Evolutionary conservation across 2,329 filamentous ascomycete species (phyloP).

Genomic region (Epichloe bromicola): DNA sequence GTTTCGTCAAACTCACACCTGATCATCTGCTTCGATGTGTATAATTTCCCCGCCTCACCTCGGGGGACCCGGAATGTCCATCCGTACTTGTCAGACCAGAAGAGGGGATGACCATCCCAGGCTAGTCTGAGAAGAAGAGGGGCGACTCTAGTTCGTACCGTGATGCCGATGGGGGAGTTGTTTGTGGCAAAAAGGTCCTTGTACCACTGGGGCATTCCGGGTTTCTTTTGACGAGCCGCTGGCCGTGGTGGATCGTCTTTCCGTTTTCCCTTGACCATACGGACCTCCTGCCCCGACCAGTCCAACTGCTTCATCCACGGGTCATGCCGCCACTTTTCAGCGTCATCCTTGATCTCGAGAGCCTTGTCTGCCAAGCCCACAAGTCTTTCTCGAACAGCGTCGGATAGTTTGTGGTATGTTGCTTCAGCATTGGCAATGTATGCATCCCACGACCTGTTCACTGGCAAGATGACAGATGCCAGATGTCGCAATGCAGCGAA

Average conservation of each 20-base stretch:
- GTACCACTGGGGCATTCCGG: conserved; percentile 93
- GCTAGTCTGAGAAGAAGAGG: conserved; percentile 70
- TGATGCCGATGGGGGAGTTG: conserved; percentile 57
- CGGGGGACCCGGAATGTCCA: conserved; percentile 78
- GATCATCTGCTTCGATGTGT: conserved; percentile 57
- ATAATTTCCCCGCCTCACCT: conserved; percentile 43
- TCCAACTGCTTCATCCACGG: conserved; percentile 90
- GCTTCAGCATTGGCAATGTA: conserved; percentile 77
- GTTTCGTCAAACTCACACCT: conserved; percentile 71
- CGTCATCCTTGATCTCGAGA: conserved; percentile 55
- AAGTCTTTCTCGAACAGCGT: conserved; percentile 66
- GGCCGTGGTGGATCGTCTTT: conserved; percentile 69
- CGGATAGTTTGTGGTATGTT: conserved; percentile 65
- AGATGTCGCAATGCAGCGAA: conserved; percentile 88
- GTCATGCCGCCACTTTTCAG: conserved; percentile 60
- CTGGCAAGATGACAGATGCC: conserved; percentile 84
- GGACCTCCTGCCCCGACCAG: conserved; percentile 88
- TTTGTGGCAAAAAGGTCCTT: conserved; percentile 65
- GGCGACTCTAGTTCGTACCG: conserved; percentile 77
- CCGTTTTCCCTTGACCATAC: conserved; percentile 82
- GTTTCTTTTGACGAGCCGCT: conserved; percentile 76
- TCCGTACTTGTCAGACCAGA: conserved; percentile 87
- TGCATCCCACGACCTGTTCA: conserved; percentile 74
- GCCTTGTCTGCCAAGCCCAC: conserved; percentile 64
- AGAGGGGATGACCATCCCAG: conserved; percentile 80